phyloP scores from a whole-genome alignment of 352 stramenopile genomes.

The Phytopythium helicoides region DNA sequence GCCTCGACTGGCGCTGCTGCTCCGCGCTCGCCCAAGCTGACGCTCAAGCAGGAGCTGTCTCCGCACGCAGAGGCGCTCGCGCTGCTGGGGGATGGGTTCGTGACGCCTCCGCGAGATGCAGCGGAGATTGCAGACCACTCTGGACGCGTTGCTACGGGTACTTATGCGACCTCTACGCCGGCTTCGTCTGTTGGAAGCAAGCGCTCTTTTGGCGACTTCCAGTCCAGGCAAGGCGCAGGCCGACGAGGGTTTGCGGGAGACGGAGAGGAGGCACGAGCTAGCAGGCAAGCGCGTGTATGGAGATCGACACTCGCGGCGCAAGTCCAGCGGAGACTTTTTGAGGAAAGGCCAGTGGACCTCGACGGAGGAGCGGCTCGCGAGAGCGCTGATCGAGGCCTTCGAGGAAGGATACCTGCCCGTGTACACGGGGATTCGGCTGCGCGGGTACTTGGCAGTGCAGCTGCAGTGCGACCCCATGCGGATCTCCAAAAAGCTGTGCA shows the following conservation, averaged over 20 bases:
- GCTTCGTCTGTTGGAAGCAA: too few relatives aligned
- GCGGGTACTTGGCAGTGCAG: conserved; percentile 73
- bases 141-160: too few relatives aligned
- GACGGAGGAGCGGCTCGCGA: conserved; percentile 59
- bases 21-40: too few relatives aligned
- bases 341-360: conserved; percentile 74
- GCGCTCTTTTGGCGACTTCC: too few relatives aligned
- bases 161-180: too few relatives aligned
- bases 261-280: too few relatives aligned
- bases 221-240: too few relatives aligned
- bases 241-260: too few relatives aligned
- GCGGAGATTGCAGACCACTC: conserved; percentile 5
- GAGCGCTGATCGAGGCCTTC: conserved; percentile 66
- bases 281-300: too few relatives aligned
- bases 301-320: conserved; percentile 30
- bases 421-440: conserved; percentile 68
- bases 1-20: neutral
- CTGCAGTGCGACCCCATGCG: conserved; percentile 82
- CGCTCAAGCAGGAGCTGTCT: too few relatives aligned
- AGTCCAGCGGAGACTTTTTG: conserved; percentile 61
- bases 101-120: conserved; percentile 14
- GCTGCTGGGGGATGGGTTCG: conserved; percentile 13
- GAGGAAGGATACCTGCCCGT: conserved; percentile 72
- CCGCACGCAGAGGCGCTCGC: neutral
- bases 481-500: conserved; percentile 80